Conservation (phyloP, 495 filamentous ascomycete species). For the Pseudoneurospora amorphoporcata region DNA sequence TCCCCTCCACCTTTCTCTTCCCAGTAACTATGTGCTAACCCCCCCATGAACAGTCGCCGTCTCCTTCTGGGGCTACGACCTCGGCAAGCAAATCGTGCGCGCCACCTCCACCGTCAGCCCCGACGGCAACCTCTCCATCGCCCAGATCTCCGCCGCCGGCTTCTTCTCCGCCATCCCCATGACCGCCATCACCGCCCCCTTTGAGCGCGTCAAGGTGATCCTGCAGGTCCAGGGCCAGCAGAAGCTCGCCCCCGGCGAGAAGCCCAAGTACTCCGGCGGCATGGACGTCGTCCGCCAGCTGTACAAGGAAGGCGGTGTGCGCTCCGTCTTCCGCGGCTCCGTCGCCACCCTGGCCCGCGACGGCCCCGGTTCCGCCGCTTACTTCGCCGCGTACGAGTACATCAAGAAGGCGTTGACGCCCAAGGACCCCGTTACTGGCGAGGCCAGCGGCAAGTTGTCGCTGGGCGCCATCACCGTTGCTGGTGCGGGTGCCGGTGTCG, state of each 20-base stretch:
- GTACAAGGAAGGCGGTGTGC: slow-evolving; percentile 81
- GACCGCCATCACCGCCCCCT: slow-evolving; percentile 94
- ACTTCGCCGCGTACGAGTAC: slow-evolving; percentile 95
- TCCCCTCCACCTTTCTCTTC: background rate
- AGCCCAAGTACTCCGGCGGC: slow-evolving; percentile 84
- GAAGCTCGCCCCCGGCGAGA: slow-evolving; percentile 71
- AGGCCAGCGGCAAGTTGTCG: slow-evolving; percentile 61
- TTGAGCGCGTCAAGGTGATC: slow-evolving; percentile 97
- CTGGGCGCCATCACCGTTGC: slow-evolving; percentile 75
- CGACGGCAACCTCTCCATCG: slow-evolving; percentile 61
- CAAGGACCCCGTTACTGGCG: slow-evolving; percentile 62
- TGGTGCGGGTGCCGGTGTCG: slow-evolving; percentile 82
- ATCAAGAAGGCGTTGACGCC: slow-evolving; percentile 86
- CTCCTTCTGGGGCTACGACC: slow-evolving; percentile 97
- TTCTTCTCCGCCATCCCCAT: slow-evolving; percentile 98
- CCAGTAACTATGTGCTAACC: slow-evolving; percentile 1
- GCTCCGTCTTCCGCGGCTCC: slow-evolving; percentile 83
- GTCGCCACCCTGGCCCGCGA: slow-evolving; percentile 89
- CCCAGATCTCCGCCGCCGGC: slow-evolving; percentile 81
- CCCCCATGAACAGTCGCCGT: slow-evolving; percentile 61
- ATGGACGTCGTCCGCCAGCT: slow-evolving; percentile 91
- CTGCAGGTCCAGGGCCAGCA: slow-evolving; percentile 97
- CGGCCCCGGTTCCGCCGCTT: slow-evolving; percentile 83
- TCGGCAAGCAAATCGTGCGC: slow-evolving; percentile 80
- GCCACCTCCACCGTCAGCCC: slow-evolving; percentile 53